phyloP scores from a whole-genome alignment of 2,329 filamentous ascomycete species.

The Ceratocystis cubensis region DNA sequence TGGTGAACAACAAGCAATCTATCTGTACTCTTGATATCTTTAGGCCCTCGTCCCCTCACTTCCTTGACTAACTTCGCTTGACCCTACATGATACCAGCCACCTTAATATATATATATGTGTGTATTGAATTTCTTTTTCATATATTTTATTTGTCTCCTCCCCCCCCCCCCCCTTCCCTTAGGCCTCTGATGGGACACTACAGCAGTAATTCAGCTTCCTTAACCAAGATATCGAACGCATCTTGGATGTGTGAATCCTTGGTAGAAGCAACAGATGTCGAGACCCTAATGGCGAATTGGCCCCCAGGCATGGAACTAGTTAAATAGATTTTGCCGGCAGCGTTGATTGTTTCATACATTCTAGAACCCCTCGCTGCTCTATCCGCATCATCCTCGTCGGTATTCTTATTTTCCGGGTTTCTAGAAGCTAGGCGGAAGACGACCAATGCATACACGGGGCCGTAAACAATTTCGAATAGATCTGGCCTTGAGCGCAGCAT shows the following conservation, averaged over 20 bases:
- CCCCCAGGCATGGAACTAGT: constrained; percentile 64
- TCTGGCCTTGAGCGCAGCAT: constrained; percentile 49
- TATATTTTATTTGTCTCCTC: background rate
- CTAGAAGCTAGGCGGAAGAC: constrained; percentile 51
- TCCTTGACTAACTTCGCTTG: background rate
- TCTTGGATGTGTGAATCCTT: constrained; percentile 60
- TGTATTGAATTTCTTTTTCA: background rate
- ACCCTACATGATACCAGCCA: background rate
- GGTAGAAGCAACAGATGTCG: constrained; percentile 54
- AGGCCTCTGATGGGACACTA: background rate
- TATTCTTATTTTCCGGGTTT: constrained; percentile 25
- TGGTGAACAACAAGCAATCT: background rate
- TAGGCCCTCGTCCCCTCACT: background rate
- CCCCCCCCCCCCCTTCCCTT: no score
- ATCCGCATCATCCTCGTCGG: constrained; percentile 32
- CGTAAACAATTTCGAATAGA: constrained; percentile 62
- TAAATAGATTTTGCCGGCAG: constrained; percentile 64
- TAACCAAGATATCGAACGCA: constrained; percentile 58
- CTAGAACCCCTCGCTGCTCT: constrained; percentile 58
- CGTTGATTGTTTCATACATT: constrained; percentile 64
- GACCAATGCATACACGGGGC: constrained; percentile 65
- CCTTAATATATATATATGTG: constrained; percentile 14
- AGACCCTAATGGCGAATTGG: constrained; percentile 66
- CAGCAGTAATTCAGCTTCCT: constrained; percentile 6
- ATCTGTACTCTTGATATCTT: background rate